Percentiles rank a stretch among this genome's conserved stretches.
These are phyloP conservation scores for Nyssa sinensis DNA, from an alignment of 148 eudicot species.

Conservation along the genomic window DNA sequence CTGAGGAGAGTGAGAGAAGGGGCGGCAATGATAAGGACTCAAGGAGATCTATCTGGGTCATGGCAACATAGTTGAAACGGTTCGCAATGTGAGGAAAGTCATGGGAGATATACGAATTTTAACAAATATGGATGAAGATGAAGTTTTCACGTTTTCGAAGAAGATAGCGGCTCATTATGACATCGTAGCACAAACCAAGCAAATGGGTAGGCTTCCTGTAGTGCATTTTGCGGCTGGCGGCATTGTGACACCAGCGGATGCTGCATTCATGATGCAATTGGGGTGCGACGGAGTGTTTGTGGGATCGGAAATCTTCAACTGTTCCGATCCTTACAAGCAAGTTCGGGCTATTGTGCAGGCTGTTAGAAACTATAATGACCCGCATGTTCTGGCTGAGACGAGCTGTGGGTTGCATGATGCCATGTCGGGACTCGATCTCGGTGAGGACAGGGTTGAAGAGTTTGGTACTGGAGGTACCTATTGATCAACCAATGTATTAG, in stretches of 20 bases:
- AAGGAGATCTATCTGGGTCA: constrained; percentile 41
- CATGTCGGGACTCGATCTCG: constrained; percentile 49
- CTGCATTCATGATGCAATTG: constrained; percentile 86
- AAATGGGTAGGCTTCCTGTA: constrained; percentile 88
- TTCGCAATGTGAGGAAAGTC: constrained; percentile 58
- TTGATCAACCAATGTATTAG: constrained; percentile 1
- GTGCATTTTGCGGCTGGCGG: constrained; percentile 85
- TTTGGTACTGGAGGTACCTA: constrained; percentile 20
- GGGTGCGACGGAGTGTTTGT: constrained; percentile 94
- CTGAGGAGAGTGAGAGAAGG: constrained; percentile 68
- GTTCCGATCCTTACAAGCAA: constrained; percentile 54
- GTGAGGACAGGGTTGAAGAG: constrained; percentile 45
- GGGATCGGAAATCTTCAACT: constrained; percentile 58
- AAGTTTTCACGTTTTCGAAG: constrained; percentile 75
- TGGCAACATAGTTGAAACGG: constrained; percentile 56
- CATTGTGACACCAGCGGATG: constrained; percentile 78
- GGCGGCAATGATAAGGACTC: constrained; percentile 60
- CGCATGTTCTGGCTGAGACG: constrained; percentile 53
- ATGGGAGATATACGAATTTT: constrained; percentile 73
- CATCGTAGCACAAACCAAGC: constrained; percentile 85
- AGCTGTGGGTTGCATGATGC: constrained; percentile 60
- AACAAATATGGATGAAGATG: constrained; percentile 81
- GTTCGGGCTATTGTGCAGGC: constrained; percentile 82
- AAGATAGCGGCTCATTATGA: constrained; percentile 70
- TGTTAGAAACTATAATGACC: constrained; percentile 77